Conservation (phyloP, 2,329 filamentous ascomycete species). For the Diaporthe ilicicola region DNA sequence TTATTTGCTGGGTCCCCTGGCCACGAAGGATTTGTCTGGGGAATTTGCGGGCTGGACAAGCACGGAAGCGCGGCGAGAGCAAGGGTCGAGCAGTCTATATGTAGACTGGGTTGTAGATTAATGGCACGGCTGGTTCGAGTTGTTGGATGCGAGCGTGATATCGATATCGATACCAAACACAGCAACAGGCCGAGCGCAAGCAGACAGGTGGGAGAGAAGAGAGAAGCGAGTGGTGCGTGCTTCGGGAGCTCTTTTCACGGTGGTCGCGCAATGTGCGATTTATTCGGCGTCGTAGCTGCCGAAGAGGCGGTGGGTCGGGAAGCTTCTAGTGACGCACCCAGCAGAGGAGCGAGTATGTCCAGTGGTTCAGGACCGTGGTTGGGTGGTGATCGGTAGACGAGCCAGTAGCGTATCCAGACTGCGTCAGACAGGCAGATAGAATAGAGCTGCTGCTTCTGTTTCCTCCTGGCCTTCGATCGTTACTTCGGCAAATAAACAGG, state of each 20-base stretch:
- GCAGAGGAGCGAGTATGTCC: slow-evolving; percentile 5
- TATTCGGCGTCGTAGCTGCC: slow-evolving; percentile 3
- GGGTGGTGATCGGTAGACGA: neutral
- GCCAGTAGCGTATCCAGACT: neutral
- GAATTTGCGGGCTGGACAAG: neutral
- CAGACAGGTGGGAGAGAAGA: neutral
- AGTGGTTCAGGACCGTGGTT: neutral
- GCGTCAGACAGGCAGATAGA: neutral
- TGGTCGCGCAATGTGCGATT: neutral
- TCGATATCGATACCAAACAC: neutral
- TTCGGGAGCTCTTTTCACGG: neutral
- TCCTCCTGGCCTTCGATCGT: too few species aligned
- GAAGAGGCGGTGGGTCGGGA: slow-evolving; percentile 21
- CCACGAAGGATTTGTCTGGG: slow-evolving; percentile 18
- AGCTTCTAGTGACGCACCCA: slow-evolving; percentile 18
- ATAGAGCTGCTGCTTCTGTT: neutral
- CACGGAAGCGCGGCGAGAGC: neutral
- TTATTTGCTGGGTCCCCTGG: slow-evolving; percentile 4
- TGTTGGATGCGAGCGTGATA: neutral
- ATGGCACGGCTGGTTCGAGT: neutral
- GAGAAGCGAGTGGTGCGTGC: neutral
- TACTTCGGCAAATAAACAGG: neutral
- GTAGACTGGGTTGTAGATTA: neutral
- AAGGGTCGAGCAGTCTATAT: neutral
- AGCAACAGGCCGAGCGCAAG: neutral